These are phyloP conservation scores for Lyophyllum shimeji DNA, from an alignment of 768 basidiomycete species.

Conservation along the genomic window DNA sequence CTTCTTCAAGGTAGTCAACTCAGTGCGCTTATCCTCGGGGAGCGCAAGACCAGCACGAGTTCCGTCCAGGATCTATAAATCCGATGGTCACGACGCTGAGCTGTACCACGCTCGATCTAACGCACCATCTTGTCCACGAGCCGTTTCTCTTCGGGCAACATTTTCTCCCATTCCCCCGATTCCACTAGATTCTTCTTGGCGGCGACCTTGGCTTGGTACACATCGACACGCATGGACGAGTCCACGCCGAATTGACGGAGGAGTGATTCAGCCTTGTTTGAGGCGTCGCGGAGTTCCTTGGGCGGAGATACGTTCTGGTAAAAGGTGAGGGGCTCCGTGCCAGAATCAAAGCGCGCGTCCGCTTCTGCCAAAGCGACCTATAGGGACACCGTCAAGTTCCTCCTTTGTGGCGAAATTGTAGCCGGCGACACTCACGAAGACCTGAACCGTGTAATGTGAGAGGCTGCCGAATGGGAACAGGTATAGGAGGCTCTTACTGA, in stretches of 20 bases:
- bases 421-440: conserved; percentile 57
- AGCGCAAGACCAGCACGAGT: conserved; percentile 78
- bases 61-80: conserved; percentile 62
- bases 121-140: conserved; percentile 77
- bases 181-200: conserved; percentile 69
- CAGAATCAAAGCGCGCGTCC: conserved; percentile 52
- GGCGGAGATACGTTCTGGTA: conserved; percentile 79
- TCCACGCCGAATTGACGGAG: conserved; percentile 74
- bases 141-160: conserved; percentile 67
- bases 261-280: conserved; percentile 70
- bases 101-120: neutral
- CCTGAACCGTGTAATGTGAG: conserved; percentile 37
- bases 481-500: conserved; percentile 48
- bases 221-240: conserved; percentile 77
- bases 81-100: neutral
- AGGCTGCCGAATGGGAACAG: neutral
- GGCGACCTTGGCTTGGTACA: conserved; percentile 69
- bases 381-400: conserved; percentile 17
- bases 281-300: conserved; percentile 80
- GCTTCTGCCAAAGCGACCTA: conserved; percentile 61
- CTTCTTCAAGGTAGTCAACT: conserved; percentile 66
- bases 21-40: conserved; percentile 57
- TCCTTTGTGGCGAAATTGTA: neutral
- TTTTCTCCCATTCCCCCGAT: conserved; percentile 58
- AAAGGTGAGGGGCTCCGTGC: conserved; percentile 66